Percentiles rank a stretch among this genome's conserved stretches.
phyloP scores from a whole-genome alignment of 108 stramenopile genomes.

The Asterionellopsis glacialis region DNA sequence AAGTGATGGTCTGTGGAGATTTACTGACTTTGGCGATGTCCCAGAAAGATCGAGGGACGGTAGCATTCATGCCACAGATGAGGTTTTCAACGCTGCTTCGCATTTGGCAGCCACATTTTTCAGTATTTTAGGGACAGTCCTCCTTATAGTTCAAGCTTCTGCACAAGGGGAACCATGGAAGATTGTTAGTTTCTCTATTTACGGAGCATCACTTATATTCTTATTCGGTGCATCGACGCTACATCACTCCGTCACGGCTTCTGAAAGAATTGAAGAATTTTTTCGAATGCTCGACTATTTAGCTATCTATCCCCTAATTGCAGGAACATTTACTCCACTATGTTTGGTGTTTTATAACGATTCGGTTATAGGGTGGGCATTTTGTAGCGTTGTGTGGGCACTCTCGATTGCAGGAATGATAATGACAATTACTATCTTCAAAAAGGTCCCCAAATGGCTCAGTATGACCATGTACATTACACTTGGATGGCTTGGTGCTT shows the following conservation, averaged over 20 bases:
- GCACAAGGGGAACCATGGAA: constrained; percentile 55
- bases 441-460: constrained; percentile 67
- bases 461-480: constrained; percentile 79
- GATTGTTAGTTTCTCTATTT: constrained; percentile 66
- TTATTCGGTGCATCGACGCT: constrained; percentile 60
- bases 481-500: constrained; percentile 75
- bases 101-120: constrained; percentile 65
- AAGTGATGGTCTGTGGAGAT: constrained; percentile 18
- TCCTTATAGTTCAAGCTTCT: constrained; percentile 38
- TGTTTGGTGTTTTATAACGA: constrained; percentile 64
- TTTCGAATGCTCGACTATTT: constrained; percentile 71
- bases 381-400: constrained; percentile 64
- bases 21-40: constrained; percentile 44
- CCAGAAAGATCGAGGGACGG: constrained; percentile 53
- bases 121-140: constrained; percentile 45
- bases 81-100: constrained; percentile 67
- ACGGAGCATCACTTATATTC: constrained; percentile 54
- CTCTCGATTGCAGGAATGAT: constrained; percentile 56
- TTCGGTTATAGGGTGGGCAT: constrained; percentile 69
- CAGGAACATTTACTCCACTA: constrained; percentile 80
- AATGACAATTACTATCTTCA: constrained; percentile 35
- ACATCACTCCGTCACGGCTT: constrained; percentile 59
- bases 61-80: constrained; percentile 58
- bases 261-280: constrained; percentile 40
- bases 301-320: constrained; percentile 78